Base-by-base conservation (phyloP, 1,284 basidiomycete genomes). In the Phellopilus nigrolimitatus region DNA sequence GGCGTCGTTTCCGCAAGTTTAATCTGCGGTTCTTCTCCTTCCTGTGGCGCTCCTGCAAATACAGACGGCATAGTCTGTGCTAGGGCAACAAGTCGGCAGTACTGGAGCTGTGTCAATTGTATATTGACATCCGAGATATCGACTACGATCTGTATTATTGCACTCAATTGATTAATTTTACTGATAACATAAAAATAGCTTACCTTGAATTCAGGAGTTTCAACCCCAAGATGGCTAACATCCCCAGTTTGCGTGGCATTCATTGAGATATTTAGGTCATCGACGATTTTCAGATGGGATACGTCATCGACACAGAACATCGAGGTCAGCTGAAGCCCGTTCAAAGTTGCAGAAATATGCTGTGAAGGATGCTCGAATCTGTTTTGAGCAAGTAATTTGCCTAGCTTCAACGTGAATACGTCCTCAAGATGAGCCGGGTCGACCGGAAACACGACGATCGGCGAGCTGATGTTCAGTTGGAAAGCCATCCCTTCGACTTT, bases 401-500 rank as follows among this genome's bases (percentile, higher is more conserved):
- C 97, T 0, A 99, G 79, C 47, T 89, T 80, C 68, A 97, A 79
- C 3, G 87, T 78, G 44, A 99, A 74, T 25, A 77, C 72, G 65
- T 98, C 91, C 1, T 70, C 69, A 4, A 85, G 84, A 6, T 64
- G 68, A 13, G 75, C 66, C 3, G 87, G 76, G 61, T 91, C 77
- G 9, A 82, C 79, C 3, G 97, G 95, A 60, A 99, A 84, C 17
- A 97, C 75, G 37, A 99, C 70, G 59, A 99, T 97, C 0, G 97
- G 97, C 0, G 95, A 90, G 69, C 93, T 91, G 65, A 99, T 76
- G 33, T 87, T 82, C 24, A 99, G 67, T 56, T 95, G 84, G 70
- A 95, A 98, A 64, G 90, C 83, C 89, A 99, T 94, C 53, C 84
- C 79, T 60, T 91, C 84, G 10, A 95, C 87, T 66, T 91, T 88